Conservation (phyloP, 2,329 filamentous ascomycete genomes). For the Coleophoma cylindrospora region DNA sequence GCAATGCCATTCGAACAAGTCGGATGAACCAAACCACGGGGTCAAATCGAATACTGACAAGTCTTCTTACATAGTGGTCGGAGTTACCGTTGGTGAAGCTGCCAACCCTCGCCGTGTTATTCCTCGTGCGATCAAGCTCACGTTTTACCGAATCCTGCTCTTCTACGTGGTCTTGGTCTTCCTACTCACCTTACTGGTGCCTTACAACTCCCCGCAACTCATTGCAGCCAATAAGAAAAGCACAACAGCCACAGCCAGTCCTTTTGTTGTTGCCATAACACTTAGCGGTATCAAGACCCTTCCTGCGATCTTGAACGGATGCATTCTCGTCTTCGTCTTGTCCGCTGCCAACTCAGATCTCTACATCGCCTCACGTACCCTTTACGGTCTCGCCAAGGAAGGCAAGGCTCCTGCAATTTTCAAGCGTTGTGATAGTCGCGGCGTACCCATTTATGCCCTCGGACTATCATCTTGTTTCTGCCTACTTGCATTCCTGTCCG, state of each 20-base stretch:
- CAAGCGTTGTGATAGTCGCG: slow-evolving; percentile 46
- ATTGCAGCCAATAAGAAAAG: slow-evolving; percentile 40
- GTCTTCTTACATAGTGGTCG: slow-evolving; percentile 30
- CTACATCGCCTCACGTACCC: slow-evolving; percentile 64
- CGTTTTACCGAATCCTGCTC: slow-evolving; percentile 55
- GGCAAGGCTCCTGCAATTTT: slow-evolving; percentile 61
- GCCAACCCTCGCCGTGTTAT: slow-evolving; percentile 60
- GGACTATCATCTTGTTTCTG: slow-evolving; percentile 45
- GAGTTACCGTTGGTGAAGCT: slow-evolving; percentile 61
- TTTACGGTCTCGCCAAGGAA: slow-evolving; percentile 63
- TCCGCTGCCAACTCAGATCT: slow-evolving; percentile 55
- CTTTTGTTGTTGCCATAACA: slow-evolving; percentile 55
- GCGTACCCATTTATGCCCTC: slow-evolving; percentile 43
- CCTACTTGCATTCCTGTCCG: slow-evolving; percentile 61
- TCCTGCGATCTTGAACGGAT: slow-evolving; percentile 63
- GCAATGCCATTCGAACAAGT: no score
- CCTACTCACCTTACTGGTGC: slow-evolving; percentile 55
- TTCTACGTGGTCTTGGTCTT: slow-evolving; percentile 62
- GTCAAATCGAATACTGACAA: no score
- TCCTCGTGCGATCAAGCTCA: slow-evolving; percentile 57
- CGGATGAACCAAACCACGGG: no score
- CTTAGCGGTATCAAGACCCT: slow-evolving; percentile 57
- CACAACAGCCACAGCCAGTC: slow-evolving; percentile 39
- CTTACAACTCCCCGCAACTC: slow-evolving; percentile 62
- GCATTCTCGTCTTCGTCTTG: slow-evolving; percentile 62